Conservation (phyloP, 257 asterid genomes). For the Solanum bulbocastanum region DNA sequence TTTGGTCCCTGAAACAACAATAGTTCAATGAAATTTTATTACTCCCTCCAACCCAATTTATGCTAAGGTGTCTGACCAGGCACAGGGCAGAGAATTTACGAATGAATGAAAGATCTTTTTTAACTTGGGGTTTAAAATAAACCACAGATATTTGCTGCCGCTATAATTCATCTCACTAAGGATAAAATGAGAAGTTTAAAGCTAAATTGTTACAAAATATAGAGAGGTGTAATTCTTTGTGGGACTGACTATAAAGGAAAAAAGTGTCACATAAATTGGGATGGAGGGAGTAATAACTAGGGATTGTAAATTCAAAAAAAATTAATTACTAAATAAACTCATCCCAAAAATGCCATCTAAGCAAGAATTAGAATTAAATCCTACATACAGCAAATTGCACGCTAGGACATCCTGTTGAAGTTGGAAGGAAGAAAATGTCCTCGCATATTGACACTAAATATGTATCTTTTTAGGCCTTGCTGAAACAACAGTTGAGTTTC, state of each 20-base stretch:
- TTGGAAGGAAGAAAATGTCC: neutral
- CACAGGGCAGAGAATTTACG: neutral
- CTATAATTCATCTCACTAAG: neutral
- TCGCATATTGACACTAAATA: neutral
- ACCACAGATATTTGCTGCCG: neutral
- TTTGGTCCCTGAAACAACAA: neutral
- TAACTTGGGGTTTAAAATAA: neutral
- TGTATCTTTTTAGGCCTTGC: neutral
- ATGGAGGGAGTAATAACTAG: neutral
- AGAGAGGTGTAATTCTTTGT: neutral
- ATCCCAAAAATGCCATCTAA: neutral
- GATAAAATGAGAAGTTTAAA: neutral
- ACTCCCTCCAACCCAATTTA: neutral
- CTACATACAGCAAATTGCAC: neutral
- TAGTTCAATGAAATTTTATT: neutral
- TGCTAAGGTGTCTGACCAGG: neutral
- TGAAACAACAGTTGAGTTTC: neutral
- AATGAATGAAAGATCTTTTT: neutral
- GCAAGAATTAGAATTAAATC: neutral
- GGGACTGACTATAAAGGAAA: neutral
- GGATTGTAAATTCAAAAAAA: neutral
- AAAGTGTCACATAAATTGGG: neutral
- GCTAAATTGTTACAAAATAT: neutral
- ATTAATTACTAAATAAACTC: neutral
- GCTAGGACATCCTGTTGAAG: neutral